A percentile compares a stretch with the other conserved stretches of the same genome.
Evolutionary conservation across 306 rosid species (phyloP).

Genomic region (Dryas alaskensis): DNA sequence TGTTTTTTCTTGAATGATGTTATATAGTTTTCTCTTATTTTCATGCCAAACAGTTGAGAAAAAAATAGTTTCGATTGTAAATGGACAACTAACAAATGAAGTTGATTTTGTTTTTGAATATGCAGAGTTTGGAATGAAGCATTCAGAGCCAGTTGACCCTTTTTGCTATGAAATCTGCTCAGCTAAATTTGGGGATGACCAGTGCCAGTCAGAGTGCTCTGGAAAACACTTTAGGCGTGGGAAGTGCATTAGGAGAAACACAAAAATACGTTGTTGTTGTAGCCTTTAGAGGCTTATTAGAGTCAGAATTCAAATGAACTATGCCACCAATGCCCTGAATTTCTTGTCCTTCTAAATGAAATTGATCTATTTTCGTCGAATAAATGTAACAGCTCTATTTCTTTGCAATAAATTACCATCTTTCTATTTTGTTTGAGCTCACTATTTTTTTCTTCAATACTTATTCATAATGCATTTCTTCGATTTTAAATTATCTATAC

Average conservation of each 20-base stretch:
- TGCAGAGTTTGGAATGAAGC: neutral
- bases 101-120: neutral
- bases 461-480: too few species aligned
- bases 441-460: too few species aligned
- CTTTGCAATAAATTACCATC: too few species aligned
- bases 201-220: neutral
- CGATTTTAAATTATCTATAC: too few species aligned
- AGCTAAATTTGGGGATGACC: neutral
- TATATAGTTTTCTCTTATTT: neutral
- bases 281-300: neutral
- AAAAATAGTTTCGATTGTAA: neutral
- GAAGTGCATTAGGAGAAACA: neutral
- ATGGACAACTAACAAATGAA: neutral
- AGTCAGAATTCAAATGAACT: neutral
- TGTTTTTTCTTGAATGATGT: neutral
- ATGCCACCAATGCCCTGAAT: too few species aligned
- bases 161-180: neutral
- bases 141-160: neutral
- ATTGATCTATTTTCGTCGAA: too few species aligned
- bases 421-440: too few species aligned
- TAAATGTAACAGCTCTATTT: too few species aligned
- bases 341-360: too few species aligned
- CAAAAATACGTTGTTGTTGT: neutral
- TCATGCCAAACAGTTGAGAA: too few species aligned
- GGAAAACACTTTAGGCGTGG: neutral